Evolutionary conservation across 1,284 basidiomycete genomes (phyloP).

Genomic region (Meripilus lineatus): DNA sequence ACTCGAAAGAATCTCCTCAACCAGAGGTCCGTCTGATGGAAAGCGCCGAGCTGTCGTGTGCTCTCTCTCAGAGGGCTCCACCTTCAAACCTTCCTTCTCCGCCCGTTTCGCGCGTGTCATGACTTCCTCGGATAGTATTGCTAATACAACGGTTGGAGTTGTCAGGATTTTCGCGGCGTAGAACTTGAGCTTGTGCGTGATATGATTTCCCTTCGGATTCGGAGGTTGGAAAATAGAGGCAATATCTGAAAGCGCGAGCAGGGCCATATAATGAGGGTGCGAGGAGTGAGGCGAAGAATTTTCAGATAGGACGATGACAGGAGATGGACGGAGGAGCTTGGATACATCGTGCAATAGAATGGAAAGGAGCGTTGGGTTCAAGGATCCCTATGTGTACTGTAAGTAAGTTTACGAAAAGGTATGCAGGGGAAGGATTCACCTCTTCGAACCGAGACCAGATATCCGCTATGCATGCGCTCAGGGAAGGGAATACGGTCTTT

Average conservation of each 20-base stretch:
- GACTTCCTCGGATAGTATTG: conserved; percentile 39
- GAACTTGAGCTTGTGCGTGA: conserved; percentile 50
- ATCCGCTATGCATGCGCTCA: conserved; percentile 48
- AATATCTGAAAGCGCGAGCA: conserved; percentile 54
- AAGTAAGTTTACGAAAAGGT: too few species aligned
- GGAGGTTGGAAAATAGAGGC: conserved; percentile 30
- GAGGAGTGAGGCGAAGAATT: conserved; percentile 13
- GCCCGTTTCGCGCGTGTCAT: conserved; percentile 20
- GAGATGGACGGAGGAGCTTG: conserved; percentile 42
- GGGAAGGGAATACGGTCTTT: conserved; percentile 39
- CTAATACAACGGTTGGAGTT: conserved; percentile 34
- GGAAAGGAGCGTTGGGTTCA: conserved; percentile 42
- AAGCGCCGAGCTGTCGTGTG: too few species aligned
- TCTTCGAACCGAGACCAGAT: conserved; percentile 55
- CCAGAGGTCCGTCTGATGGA: too few species aligned
- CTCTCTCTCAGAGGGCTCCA: too few species aligned
- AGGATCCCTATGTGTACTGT: conserved; percentile 34
- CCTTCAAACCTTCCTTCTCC: conserved; percentile 18
- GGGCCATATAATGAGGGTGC: conserved; percentile 36
- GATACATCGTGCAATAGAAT: conserved; percentile 51
- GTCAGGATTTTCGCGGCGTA: conserved; percentile 50
- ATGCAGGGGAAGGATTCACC: conserved; percentile 39
- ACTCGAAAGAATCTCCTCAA: too few species aligned
- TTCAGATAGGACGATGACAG: conserved; percentile 34
- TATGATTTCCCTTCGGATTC: too few species aligned